phyloP scores from a whole-genome alignment of 2,329 filamentous ascomycete species.

The Tolypocladium inflatum region DNA sequence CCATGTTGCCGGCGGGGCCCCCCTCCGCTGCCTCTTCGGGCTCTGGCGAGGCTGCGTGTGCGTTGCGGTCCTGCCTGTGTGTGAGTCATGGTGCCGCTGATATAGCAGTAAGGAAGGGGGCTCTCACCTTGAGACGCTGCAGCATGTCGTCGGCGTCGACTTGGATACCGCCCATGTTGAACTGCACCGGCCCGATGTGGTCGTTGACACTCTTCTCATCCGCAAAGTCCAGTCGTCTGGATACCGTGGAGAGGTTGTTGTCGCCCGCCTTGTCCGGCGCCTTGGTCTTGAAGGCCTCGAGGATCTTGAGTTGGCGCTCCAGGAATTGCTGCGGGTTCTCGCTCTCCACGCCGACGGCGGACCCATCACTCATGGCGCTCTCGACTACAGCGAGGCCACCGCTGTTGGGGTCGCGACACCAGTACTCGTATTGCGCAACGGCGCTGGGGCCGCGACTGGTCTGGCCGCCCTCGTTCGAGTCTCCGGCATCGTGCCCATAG shows the following conservation, averaged over 20 bases:
- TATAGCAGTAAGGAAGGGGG: too few species aligned
- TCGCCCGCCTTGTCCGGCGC: constrained; percentile 34
- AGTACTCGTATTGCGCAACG: constrained; percentile 67
- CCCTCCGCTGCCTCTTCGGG: constrained; percentile 27
- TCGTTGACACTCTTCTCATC: constrained; percentile 50
- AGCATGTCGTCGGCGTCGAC: constrained; percentile 93
- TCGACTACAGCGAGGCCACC: constrained; percentile 38
- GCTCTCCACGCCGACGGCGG: constrained; percentile 23
- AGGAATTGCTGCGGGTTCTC: constrained; percentile 72
- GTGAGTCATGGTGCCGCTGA: constrained; percentile 9
- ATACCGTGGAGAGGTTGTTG: constrained; percentile 10
- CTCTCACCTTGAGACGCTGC: constrained; percentile 66
- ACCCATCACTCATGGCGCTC: constrained; percentile 26
- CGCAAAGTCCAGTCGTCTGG: constrained; percentile 21
- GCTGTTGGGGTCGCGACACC: constrained; percentile 65
- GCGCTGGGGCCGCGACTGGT: constrained; percentile 30
- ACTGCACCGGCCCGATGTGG: constrained; percentile 89
- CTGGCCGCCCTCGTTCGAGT: background rate
- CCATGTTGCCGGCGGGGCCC: constrained; percentile 30
- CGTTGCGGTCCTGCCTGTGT: constrained; percentile 42
- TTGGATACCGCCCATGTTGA: constrained; percentile 97
- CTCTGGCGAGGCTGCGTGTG: constrained; percentile 37
- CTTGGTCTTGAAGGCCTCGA: constrained; percentile 56
- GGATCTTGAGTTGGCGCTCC: constrained; percentile 59
- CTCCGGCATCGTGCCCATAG: constrained; percentile 6